phyloP scores from a whole-genome alignment of 108 stramenopile genomes.

The Fistulifera solaris region DNA sequence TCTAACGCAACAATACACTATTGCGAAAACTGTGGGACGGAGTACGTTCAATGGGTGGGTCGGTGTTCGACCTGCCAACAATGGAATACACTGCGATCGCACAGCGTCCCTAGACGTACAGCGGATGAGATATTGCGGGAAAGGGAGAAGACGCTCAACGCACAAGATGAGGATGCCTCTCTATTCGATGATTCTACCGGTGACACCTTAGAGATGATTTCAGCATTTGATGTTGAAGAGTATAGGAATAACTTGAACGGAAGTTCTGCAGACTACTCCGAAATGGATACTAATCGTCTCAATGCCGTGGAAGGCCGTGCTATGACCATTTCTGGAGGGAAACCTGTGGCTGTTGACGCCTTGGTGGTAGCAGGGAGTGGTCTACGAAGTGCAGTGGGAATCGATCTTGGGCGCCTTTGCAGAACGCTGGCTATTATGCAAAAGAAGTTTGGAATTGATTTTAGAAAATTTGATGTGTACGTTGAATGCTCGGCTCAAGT shows the following conservation, averaged over 20 bases:
- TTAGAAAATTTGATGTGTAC: constrained; percentile 69
- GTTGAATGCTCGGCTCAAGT: constrained; percentile 86
- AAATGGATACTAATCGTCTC: neutral
- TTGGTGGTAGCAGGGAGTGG: neutral
- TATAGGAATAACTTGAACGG: neutral
- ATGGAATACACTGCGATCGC: constrained; percentile 88
- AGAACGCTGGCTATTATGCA: constrained; percentile 80
- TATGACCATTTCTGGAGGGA: constrained; percentile 7
- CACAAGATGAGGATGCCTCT: no score
- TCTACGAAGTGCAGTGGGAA: no score
- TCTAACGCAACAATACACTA: constrained; percentile 33
- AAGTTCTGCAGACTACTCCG: neutral
- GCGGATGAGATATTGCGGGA: neutral
- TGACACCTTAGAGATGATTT: neutral
- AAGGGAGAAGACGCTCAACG: neutral
- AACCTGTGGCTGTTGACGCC: neutral
- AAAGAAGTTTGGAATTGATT: constrained; percentile 74
- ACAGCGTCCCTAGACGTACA: constrained; percentile 26
- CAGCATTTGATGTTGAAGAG: neutral
- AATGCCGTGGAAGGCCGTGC: neutral
- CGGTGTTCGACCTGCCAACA: constrained; percentile 81
- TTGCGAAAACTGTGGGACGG: constrained; percentile 80
- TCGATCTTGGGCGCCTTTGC: constrained; percentile 4
- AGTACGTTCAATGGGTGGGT: constrained; percentile 90
- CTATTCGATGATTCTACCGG: no score